Evolutionary conservation across 176 grass and related monocot genomes (phyloP).

Genomic region (Rhipidocladum racemiflorum): DNA sequence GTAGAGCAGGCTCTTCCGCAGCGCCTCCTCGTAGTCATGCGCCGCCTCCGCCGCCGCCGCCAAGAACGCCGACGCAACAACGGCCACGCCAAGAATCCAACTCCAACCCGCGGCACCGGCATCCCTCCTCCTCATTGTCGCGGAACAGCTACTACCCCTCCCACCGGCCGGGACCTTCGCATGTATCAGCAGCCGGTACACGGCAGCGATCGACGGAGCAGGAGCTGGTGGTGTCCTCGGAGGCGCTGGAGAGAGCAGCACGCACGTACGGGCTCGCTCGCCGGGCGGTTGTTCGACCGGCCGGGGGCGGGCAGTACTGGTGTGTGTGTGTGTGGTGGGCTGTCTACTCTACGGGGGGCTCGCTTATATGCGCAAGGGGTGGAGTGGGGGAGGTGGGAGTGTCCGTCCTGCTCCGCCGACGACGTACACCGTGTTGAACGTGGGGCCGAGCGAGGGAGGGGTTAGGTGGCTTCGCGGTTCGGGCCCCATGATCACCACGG

Average conservation of each 20-base stretch:
- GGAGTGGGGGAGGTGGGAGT: background rate
- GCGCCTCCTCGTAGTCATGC: constrained; percentile 63
- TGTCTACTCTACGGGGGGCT: constrained; percentile 33
- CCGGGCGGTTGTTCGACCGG: constrained; percentile 17
- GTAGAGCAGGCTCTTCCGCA: constrained; percentile 90
- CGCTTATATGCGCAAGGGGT: constrained; percentile 34
- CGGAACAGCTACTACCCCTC: background rate
- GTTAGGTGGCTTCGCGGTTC: constrained; percentile 26
- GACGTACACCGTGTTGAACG: constrained; percentile 18
- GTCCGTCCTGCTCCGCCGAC: background rate
- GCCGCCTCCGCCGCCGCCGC: background rate
- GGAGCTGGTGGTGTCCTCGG: too few species aligned
- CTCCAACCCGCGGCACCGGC: background rate
- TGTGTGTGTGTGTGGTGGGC: constrained; percentile 23
- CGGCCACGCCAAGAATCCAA: background rate
- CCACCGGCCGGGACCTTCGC: background rate
- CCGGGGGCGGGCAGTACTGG: background rate
- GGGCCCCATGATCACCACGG: constrained; percentile 17
- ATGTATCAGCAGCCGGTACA: background rate
- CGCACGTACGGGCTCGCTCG: background rate
- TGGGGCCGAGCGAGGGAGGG: background rate
- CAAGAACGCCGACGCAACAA: background rate
- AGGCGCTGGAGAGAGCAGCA: too few species aligned
- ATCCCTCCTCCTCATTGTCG: constrained; percentile 22
- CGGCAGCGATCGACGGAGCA: background rate